phyloP scores from a whole-genome alignment of 164 flowering plant species.

The Platanus orientalis region DNA sequence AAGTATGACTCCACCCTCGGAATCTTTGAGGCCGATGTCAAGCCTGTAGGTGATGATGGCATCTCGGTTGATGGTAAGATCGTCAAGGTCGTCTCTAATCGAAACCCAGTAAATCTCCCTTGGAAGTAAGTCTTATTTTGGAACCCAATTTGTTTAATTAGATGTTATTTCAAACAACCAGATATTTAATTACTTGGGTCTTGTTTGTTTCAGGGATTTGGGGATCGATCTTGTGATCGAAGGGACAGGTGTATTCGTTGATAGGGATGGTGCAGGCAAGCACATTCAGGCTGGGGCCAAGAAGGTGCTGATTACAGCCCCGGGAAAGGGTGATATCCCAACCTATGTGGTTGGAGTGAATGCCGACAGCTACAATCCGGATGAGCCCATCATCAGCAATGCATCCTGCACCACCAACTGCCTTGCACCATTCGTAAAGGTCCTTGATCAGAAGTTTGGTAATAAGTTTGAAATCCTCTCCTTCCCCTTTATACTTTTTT shows the following conservation, averaged over 20 bases:
- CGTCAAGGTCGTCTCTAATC: conserved; percentile 77
- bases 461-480: too few species aligned
- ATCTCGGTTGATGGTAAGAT: conserved; percentile 93
- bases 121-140: conserved; percentile 52
- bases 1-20: conserved; percentile 84
- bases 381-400: conserved; percentile 82
- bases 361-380: conserved; percentile 58
- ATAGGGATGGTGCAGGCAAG: conserved; percentile 94
- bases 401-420: conserved; percentile 94
- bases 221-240: conserved; percentile 88
- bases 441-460: conserved; percentile 87
- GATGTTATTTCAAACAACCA: neutral
- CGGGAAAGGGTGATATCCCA: conserved; percentile 97
- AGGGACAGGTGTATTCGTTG: conserved; percentile 98
- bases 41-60: conserved; percentile 56
- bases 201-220: conserved; percentile 75
- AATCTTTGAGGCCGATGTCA: conserved; percentile 74
- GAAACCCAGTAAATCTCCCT: conserved; percentile 84
- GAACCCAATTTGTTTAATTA: too few species aligned
- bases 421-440: conserved; percentile 41
- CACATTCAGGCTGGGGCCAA: conserved; percentile 95
- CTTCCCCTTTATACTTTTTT: too few species aligned
- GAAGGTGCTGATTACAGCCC: conserved; percentile 83
- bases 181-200: too few species aligned
- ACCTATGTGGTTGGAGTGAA: conserved; percentile 98